Conservation (phyloP, 805 yeast species). For the Candida piceae region DNA sequence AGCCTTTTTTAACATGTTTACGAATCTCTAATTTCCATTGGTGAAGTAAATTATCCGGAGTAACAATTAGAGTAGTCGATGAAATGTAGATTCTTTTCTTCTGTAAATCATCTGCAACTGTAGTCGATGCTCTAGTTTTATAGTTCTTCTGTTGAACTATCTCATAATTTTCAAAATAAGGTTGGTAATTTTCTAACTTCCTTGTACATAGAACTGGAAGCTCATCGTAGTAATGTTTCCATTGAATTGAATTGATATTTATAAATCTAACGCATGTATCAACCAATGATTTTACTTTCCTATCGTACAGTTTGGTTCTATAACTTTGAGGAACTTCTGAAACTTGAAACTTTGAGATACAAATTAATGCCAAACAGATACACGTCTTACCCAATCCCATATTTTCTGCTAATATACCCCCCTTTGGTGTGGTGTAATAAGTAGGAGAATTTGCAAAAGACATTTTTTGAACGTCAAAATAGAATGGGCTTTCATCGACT, state of each 20-base stretch:
- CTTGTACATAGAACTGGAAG: slow-evolving; percentile 41
- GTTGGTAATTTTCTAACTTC: slow-evolving; percentile 36
- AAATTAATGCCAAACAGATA: slow-evolving; percentile 52
- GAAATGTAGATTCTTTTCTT: slow-evolving; percentile 37
- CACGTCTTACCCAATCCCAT: slow-evolving; percentile 67
- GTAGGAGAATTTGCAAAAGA: slow-evolving; percentile 35
- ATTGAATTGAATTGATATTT: slow-evolving; percentile 46
- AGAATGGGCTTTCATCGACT: slow-evolving; percentile 8
- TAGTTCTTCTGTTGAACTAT: slow-evolving; percentile 4
- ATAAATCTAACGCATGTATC: slow-evolving; percentile 41
- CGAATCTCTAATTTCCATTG: slow-evolving; percentile 60
- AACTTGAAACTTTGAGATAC: slow-evolving; percentile 48
- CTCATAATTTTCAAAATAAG: slow-evolving; percentile 34
- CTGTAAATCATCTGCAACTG: background rate
- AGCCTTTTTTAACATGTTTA: slow-evolving; percentile 44
- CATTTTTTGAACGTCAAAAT: slow-evolving; percentile 34
- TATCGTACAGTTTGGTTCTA: slow-evolving; percentile 15
- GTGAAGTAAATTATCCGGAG: slow-evolving; percentile 61
- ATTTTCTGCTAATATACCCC: slow-evolving; percentile 63
- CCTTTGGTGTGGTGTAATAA: slow-evolving; percentile 44
- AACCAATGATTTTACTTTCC: slow-evolving; percentile 23
- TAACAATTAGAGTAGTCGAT: slow-evolving; percentile 51
- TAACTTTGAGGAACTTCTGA: slow-evolving; percentile 38
- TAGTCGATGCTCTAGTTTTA: slow-evolving; percentile 13
- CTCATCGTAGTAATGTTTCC: slow-evolving; percentile 44